These are phyloP conservation scores for Daldinia bambusicola DNA, from an alignment of 495 filamentous ascomycete species.

Conservation along the genomic window DNA sequence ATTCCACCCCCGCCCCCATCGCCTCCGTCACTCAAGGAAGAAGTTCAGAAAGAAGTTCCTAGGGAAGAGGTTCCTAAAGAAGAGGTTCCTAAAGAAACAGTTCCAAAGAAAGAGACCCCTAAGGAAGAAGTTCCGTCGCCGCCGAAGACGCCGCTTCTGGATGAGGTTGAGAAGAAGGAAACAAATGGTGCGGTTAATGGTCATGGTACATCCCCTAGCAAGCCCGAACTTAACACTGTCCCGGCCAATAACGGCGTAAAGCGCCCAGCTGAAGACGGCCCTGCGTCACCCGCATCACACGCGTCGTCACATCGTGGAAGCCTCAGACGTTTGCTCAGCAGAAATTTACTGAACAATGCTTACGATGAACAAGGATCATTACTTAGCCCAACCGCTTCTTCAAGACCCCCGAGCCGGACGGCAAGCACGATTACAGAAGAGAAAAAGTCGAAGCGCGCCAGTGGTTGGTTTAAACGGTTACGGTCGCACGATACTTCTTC, in stretches of 20 bases:
- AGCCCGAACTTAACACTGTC: slow-evolving; percentile 44
- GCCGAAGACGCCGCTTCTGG: slow-evolving; percentile 46
- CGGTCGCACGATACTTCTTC: slow-evolving; percentile 47
- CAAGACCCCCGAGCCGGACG: slow-evolving; percentile 55
- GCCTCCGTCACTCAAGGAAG: slow-evolving; percentile 52
- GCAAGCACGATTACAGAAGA: slow-evolving; percentile 50
- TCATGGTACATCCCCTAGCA: slow-evolving; percentile 48
- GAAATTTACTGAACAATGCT: slow-evolving; percentile 56
- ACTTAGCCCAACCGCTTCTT: slow-evolving; percentile 32
- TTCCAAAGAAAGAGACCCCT: slow-evolving; percentile 49
- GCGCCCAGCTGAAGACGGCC: slow-evolving; percentile 55
- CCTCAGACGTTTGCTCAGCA: slow-evolving; percentile 59
- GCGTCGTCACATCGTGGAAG: slow-evolving; percentile 57
- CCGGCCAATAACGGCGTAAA: slow-evolving; percentile 51
- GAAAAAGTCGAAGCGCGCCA: slow-evolving; percentile 57
- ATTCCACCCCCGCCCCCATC: slow-evolving; percentile 66
- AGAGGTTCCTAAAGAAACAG: slow-evolving; percentile 38
- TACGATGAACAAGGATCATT: slow-evolving; percentile 55
- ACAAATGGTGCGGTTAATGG: slow-evolving; percentile 50
- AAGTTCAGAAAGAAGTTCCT: slow-evolving; percentile 25
- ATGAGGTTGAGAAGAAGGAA: slow-evolving; percentile 44
- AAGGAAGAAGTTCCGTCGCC: slow-evolving; percentile 55
- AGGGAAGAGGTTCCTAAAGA: slow-evolving; percentile 54
- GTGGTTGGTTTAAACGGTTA: slow-evolving; percentile 61
- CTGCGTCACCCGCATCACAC: slow-evolving; percentile 59